Evolutionary conservation across 2,329 filamentous ascomycete genomes (phyloP).

Genomic region (Elsinoe ampelina): DNA sequence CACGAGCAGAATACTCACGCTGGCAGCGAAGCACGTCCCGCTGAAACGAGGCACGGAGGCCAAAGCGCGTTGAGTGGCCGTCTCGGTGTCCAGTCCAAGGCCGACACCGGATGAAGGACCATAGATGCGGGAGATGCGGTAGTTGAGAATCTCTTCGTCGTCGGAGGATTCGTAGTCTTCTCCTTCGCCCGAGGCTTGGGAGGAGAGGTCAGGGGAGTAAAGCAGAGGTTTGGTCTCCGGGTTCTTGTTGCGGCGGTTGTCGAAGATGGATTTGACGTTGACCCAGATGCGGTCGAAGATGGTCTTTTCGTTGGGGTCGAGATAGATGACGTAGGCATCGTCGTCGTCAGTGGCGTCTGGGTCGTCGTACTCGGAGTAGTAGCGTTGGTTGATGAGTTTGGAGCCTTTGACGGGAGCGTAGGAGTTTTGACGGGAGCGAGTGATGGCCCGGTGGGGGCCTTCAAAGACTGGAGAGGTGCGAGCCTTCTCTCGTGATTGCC

Average conservation of each 20-base stretch:
- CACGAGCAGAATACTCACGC: constrained; percentile 55
- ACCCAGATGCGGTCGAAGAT: constrained; percentile 55
- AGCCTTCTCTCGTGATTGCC: background rate
- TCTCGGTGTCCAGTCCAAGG: background rate
- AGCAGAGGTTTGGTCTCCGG: constrained; percentile 22
- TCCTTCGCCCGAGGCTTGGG: background rate
- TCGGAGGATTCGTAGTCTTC: constrained; percentile 26
- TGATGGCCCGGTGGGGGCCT: background rate
- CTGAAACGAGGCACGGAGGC: constrained; percentile 21
- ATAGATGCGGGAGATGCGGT: constrained; percentile 10
- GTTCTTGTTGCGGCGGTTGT: constrained; percentile 20
- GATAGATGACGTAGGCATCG: constrained; percentile 59
- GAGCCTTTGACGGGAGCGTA: constrained; percentile 22
- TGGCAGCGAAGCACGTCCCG: constrained; percentile 49
- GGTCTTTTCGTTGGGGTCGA: constrained; percentile 60
- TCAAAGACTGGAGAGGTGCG: background rate
- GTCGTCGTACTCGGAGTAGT: constrained; percentile 85
- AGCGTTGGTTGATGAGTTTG: constrained; percentile 29
- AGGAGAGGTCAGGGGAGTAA: constrained; percentile 11
- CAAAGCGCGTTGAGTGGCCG: background rate
- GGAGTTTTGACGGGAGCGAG: constrained; percentile 20
- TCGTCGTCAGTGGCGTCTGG: constrained; percentile 58
- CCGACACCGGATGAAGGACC: background rate
- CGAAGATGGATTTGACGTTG: constrained; percentile 33
- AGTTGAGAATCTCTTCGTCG: constrained; percentile 19